Conservation (phyloP, 192 early-diverging fungal genomes). For the Piromyces finnis region DNA sequence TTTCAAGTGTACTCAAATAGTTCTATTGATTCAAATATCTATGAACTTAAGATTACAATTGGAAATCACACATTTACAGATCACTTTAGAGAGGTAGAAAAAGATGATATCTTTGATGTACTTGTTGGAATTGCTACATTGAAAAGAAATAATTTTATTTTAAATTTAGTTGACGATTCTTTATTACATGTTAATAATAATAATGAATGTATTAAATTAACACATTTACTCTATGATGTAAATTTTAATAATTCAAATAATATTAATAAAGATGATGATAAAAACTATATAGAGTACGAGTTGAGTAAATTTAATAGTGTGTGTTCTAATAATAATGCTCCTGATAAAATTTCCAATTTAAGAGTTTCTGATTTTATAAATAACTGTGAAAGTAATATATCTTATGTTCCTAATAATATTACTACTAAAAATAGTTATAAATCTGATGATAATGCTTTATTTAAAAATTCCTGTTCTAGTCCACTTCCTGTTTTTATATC, state of each 20-base stretch:
- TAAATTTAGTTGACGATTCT: not conserved
- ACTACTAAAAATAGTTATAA: too few species aligned
- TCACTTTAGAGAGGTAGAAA: not conserved
- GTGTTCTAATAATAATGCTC: too few species aligned
- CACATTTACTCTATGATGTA: not conserved
- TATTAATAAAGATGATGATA: not conserved
- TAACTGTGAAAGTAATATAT: too few species aligned
- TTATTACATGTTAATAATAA: not conserved
- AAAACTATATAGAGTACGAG: not conserved
- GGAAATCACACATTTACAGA: not conserved
- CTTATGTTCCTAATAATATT: too few species aligned
- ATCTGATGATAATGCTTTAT: too few species aligned
- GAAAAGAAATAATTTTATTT: not conserved
- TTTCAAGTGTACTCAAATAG: not conserved
- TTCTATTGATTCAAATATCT: not conserved
- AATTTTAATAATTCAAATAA: not conserved
- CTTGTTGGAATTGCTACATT: not conserved
- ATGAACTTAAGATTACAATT: not conserved
- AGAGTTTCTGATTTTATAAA: too few species aligned
- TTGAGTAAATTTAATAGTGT: too few species aligned
- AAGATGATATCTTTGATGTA: not conserved
- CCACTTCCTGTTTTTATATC: too few species aligned
- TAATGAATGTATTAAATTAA: not conserved
- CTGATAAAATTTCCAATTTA: too few species aligned
- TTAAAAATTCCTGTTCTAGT: too few species aligned